phyloP scores from a whole-genome alignment of 169 alveolate species.

The Plasmodium vivax region DNA sequence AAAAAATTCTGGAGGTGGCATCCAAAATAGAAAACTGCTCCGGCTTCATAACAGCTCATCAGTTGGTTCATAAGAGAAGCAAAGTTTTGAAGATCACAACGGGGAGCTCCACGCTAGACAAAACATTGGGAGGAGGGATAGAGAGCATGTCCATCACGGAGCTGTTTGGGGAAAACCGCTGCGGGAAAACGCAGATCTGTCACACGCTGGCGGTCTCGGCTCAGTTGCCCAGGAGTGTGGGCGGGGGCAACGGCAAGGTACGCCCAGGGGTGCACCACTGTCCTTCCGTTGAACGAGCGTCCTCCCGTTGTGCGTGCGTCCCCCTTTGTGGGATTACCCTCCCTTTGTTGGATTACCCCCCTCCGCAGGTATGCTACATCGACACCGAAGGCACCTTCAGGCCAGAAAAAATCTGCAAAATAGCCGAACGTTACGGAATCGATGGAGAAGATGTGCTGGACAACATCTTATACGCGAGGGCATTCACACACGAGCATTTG shows the following conservation, averaged over 20 bases:
- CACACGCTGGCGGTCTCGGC: slow-evolving; percentile 94
- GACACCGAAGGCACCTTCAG: slow-evolving; percentile 99
- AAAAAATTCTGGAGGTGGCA: slow-evolving; percentile 92
- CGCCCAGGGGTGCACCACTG: neutral
- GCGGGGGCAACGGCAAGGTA: slow-evolving; percentile 93
- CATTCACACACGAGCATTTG: slow-evolving; percentile 89
- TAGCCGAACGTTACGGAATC: slow-evolving; percentile 85
- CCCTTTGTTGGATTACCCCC: neutral
- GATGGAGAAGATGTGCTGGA: slow-evolving; percentile 94
- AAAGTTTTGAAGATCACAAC: slow-evolving; percentile 71
- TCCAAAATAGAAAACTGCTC: slow-evolving; percentile 80
- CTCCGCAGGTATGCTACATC: slow-evolving; percentile 92
- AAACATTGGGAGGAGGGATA: slow-evolving; percentile 95
- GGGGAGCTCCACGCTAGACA: slow-evolving; percentile 89
- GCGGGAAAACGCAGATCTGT: slow-evolving; percentile 97
- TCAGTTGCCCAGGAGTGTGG: slow-evolving; percentile 91
- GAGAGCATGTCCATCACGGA: slow-evolving; percentile 96
- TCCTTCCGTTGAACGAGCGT: neutral
- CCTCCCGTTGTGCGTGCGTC: neutral
- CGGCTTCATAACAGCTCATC: slow-evolving; percentile 73
- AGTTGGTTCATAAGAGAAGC: slow-evolving; percentile 63
- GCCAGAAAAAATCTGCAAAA: slow-evolving; percentile 96
- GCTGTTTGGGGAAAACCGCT: slow-evolving; percentile 96
- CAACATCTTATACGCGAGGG: slow-evolving; percentile 96
- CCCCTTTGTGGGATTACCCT: no score